Conservation (phyloP, 352 stramenopile genomes). For the Phytophthora cactorum region DNA sequence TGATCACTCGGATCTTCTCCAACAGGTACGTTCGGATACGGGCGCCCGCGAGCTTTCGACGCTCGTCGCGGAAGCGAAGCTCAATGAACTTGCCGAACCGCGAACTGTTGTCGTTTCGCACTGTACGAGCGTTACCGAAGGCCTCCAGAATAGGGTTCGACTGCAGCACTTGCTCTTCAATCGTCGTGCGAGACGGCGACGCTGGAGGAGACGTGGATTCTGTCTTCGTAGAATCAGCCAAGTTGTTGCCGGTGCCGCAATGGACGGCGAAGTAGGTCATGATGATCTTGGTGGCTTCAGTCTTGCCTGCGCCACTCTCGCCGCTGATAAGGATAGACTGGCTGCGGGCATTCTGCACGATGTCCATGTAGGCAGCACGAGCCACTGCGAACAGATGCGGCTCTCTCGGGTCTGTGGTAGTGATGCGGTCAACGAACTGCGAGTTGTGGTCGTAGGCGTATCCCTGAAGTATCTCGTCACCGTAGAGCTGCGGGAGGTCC, state of each 20-base stretch:
- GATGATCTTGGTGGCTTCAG: constrained; percentile 91
- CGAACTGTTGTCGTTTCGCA: constrained; percentile 90
- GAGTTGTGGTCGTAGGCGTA: constrained; percentile 48
- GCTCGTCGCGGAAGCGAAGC: constrained; percentile 69
- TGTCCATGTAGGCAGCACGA: constrained; percentile 71
- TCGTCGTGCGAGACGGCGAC: constrained; percentile 36
- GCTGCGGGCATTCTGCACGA: constrained; percentile 68
- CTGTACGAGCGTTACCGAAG: constrained; percentile 89
- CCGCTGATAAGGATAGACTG: constrained; percentile 89
- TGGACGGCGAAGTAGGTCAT: constrained; percentile 89
- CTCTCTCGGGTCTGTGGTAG: constrained; percentile 16
- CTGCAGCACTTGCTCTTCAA: constrained; percentile 89
- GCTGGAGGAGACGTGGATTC: constrained; percentile 22
- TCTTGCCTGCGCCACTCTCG: constrained; percentile 88
- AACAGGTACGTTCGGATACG: constrained; percentile 93
- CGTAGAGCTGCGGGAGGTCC: constrained; percentile 72
- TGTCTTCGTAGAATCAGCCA: constrained; percentile 6
- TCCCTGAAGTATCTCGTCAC: constrained; percentile 45
- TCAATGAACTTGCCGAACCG: constrained; percentile 94
- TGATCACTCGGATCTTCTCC: constrained; percentile 94
- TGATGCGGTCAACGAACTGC: constrained; percentile 18
- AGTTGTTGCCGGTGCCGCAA: constrained; percentile 44
- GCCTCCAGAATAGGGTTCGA: constrained; percentile 92
- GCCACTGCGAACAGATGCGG: constrained; percentile 85
- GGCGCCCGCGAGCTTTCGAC: constrained; percentile 59